Percentiles rank a stretch among this genome's conserved stretches.
These are phyloP conservation scores for Fagus sylvatica DNA, from an alignment of 306 rosid genomes.

Conservation along the genomic window DNA sequence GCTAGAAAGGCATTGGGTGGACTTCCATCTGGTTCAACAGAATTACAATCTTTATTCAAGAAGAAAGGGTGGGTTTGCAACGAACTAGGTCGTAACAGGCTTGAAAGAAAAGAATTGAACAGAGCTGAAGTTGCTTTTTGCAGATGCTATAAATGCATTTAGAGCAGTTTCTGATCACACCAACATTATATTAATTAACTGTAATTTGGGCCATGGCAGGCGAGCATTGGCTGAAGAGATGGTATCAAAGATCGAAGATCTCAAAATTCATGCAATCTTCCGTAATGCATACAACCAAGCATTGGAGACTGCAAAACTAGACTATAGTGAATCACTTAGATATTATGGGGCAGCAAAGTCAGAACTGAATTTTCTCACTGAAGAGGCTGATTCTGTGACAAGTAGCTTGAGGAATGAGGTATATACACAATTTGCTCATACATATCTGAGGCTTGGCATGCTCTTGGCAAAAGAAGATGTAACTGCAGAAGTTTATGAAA, in stretches of 20 bases:
- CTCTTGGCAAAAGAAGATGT: conserved; percentile 86
- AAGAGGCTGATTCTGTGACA: conserved; percentile 42
- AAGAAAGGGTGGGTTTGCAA: conserved; percentile 96
- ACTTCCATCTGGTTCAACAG: conserved; percentile 63
- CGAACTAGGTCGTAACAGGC: conserved; percentile 82
- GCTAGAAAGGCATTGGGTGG: conserved; percentile 68
- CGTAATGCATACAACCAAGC: conserved; percentile 67
- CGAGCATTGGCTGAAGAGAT: conserved; percentile 89
- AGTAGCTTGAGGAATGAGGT: conserved; percentile 73
- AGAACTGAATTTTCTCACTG: conserved; percentile 55
- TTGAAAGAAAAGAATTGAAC: conserved; percentile 65
- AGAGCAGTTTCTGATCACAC: conserved; percentile 89
- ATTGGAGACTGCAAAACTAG: conserved; percentile 73
- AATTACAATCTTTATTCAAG: conserved; percentile 65
- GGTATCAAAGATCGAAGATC: conserved; percentile 65
- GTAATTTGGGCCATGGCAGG: conserved; percentile 95
- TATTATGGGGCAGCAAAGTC: conserved; percentile 86
- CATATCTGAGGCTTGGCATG: conserved; percentile 94
- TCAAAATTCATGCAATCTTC: conserved; percentile 52
- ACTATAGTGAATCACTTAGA: conserved; percentile 81
- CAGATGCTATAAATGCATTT: conserved; percentile 83
- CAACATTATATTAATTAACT: conserved; percentile 80
- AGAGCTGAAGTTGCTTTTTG: conserved; percentile 80
- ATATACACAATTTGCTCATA: conserved; percentile 81
- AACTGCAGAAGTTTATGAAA: conserved; percentile 69